These are phyloP conservation scores for Cladosporium sp. DNA, from an alignment of 2,329 filamentous ascomycete species.

Conservation along the genomic window DNA sequence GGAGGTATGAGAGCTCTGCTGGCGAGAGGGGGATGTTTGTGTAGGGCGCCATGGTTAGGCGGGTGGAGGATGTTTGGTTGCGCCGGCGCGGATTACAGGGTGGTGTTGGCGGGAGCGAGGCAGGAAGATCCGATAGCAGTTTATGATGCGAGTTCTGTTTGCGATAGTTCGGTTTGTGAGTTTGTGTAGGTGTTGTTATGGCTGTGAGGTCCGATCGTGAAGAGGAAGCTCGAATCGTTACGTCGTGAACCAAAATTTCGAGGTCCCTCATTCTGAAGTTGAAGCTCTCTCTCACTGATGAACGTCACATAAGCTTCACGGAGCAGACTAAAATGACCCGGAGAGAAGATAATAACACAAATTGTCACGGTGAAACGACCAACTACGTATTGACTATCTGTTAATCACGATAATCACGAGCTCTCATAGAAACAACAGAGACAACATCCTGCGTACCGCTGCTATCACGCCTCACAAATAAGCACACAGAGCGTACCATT, in stretches of 20 bases:
- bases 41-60: conserved; percentile 56
- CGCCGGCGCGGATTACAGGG: not conserved
- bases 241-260: conserved; percentile 10
- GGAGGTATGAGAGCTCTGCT: conserved; percentile 93
- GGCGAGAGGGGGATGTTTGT: conserved; percentile 76
- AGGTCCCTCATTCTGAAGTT: not conserved
- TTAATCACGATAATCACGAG: too few relatives aligned
- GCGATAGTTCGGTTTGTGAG: too few relatives aligned
- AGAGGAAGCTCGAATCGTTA: not conserved
- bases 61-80: not conserved
- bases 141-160: not conserved
- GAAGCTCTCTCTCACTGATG: not conserved
- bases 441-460: too few relatives aligned
- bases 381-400: too few relatives aligned
- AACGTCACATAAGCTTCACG: not conserved
- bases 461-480: too few relatives aligned
- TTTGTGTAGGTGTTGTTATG: not conserved
- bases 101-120: not conserved
- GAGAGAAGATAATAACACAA: too few relatives aligned
- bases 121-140: too few relatives aligned
- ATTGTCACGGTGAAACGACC: too few relatives aligned
- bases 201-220: not conserved
- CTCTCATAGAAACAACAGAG: too few relatives aligned
- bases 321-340: not conserved
- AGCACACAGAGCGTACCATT: not conserved